These are phyloP conservation scores for Candida ponderosae DNA, from an alignment of 805 yeast genomes.

Conservation along the genomic window DNA sequence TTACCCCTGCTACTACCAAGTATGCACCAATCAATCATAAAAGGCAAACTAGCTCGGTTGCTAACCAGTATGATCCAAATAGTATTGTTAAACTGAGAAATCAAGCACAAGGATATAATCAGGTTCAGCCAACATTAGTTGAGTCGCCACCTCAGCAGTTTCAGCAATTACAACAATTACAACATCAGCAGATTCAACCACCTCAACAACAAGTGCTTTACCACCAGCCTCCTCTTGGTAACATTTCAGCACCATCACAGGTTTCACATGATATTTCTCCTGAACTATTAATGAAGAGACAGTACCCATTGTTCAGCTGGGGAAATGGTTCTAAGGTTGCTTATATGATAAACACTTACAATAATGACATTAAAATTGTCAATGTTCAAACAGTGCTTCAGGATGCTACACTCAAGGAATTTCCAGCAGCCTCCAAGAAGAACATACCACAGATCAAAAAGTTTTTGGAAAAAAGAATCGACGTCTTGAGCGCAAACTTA, in stretches of 20 bases:
- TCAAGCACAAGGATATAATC: constrained; percentile 1
- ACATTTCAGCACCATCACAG: constrained; percentile 10
- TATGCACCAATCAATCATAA: constrained; percentile 31
- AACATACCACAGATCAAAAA: constrained; percentile 19
- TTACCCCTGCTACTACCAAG: constrained; percentile 21
- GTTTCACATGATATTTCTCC: constrained; percentile 34
- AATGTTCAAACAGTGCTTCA: constrained; percentile 25
- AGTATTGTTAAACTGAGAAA: constrained; percentile 12
- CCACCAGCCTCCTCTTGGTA: constrained; percentile 5
- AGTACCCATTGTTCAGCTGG: constrained; percentile 76
- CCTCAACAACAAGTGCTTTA: constrained; percentile 1
- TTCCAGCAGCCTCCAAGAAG: constrained; percentile 24
- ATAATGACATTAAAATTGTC: constrained; percentile 28
- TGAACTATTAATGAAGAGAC: constrained; percentile 46
- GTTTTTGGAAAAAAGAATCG: constrained; percentile 16
- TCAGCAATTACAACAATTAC: constrained; percentile 1
- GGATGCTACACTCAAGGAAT: constrained; percentile 24
- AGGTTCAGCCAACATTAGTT: too few species aligned
- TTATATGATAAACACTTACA: constrained; percentile 31
- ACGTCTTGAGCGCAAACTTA: constrained; percentile 2
- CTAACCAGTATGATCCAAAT: constrained; percentile 20
- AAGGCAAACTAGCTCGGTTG: constrained; percentile 20
- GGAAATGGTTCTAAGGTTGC: constrained; percentile 37
- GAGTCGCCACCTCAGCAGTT: constrained; percentile 1
- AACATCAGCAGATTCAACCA: background rate